Evolutionary conservation across 2,329 filamentous ascomycete genomes (phyloP).

Genomic region (Penicillium sp.): DNA sequence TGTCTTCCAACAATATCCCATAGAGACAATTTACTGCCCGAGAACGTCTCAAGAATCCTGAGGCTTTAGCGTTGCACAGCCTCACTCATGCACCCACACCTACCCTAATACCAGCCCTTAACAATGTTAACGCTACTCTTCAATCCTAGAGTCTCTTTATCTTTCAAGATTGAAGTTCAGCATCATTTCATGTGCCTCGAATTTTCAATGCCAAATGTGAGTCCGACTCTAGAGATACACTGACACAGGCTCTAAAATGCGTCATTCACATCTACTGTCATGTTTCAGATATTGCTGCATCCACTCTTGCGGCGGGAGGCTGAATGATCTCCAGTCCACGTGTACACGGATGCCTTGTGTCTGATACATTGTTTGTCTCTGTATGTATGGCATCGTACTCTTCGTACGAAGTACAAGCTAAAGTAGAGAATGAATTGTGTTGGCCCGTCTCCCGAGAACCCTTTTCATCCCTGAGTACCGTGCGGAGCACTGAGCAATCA

Average conservation of each 20-base stretch:
- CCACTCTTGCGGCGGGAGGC: neutral
- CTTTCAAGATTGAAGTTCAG: neutral
- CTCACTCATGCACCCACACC: constrained; percentile 6
- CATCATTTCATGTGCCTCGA: neutral
- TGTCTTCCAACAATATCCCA: too few species aligned
- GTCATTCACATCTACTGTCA: neutral
- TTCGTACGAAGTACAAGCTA: neutral
- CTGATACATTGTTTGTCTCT: neutral
- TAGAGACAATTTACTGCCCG: too few species aligned
- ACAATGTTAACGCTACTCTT: neutral
- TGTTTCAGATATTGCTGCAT: constrained; percentile 6
- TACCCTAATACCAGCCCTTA: neutral
- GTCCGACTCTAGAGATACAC: neutral
- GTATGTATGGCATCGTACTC: neutral
- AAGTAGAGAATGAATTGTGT: neutral
- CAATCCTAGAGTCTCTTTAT: neutral
- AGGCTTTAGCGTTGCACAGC: constrained; percentile 23
- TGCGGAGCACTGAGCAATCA: constrained; percentile 16
- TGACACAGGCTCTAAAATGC: neutral
- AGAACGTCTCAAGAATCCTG: neutral
- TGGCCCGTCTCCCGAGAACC: neutral
- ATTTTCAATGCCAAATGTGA: neutral
- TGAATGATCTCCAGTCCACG: constrained; percentile 2
- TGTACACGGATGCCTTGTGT: neutral
- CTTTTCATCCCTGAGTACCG: constrained; percentile 12